Base-by-base conservation (phyloP, 805 yeast species). In the Ogataea salicorniae region DNA sequence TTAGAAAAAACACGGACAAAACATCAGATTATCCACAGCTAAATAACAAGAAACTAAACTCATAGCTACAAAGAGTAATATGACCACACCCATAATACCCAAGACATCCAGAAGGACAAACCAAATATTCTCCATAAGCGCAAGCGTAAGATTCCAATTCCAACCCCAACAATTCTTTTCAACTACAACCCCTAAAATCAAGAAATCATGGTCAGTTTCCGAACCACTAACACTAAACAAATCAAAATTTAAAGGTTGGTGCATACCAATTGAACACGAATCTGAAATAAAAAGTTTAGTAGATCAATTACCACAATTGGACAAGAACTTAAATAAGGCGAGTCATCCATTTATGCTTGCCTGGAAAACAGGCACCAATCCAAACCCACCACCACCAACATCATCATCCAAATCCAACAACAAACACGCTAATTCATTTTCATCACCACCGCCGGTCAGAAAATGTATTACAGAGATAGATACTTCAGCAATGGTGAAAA, bases 281-380 rank as follows among this genome's bases (percentile, higher is more conserved):
- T 51, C 63, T 0, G 80, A 81, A 2, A 72, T 86, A 0, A 65
- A 73, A 1, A 39, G 29, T 0, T 57, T 77, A 1, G 53, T 86
- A 5, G 52, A 65, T 14, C 64, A 71, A 29, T 67, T 87, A 13
- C 52, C 74, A 8, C 45, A 48, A 1, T 58, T 68, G 5, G 77
- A 82, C 54, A 81, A 80, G 54, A 58, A 69, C 3, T 62, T 84
- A 0, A 58, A 63, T 1, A 79, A 76, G 53, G 86, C 95, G 0
- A 69, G 83, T 5, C 96, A 87, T 63, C 87, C 84, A 6, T 75
- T 77, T 44, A 87, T 87, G 72, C 72, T 75, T 42, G 95, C 95
- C 0, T 86, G 89, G 88, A 72, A 86, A 18, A 73, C 79, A 8
- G 31, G 31, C 31, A 26, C 31, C 31, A 26, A 26, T 11, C 31